These are phyloP conservation scores for Leccinum boreale DNA, from an alignment of 768 basidiomycete species.

Conservation along the genomic window DNA sequence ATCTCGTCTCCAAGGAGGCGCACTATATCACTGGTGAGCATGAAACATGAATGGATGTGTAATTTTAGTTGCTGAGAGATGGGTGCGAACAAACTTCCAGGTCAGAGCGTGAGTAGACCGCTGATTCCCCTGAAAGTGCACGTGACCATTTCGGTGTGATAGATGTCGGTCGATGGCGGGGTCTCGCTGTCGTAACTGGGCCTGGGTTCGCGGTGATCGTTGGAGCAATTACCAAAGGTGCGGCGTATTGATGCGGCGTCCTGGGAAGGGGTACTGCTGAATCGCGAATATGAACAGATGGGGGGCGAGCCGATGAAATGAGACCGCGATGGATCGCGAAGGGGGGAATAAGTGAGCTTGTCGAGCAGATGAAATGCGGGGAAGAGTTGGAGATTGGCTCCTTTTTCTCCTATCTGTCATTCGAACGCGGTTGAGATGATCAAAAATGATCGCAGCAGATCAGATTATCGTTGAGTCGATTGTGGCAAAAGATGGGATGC, in stretches of 20 bases:
- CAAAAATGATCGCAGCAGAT: conserved; percentile 16
- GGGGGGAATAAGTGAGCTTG: not conserved
- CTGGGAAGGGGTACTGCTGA: conserved; percentile 1
- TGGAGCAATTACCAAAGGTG: not conserved
- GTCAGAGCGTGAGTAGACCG: not conserved
- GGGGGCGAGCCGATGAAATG: conserved; percentile 5
- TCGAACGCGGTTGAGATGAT: not conserved
- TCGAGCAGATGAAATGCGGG: conserved; percentile 12
- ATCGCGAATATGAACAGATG: not conserved
- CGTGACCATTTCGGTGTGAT: not conserved
- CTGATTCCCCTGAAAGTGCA: not conserved
- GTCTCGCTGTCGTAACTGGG: conserved; percentile 12
- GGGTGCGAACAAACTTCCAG: not conserved
- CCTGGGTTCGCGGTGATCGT: not conserved
- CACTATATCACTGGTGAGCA: conserved; percentile 27
- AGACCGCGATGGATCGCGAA: conserved; percentile 24
- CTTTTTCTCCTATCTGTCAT: conserved; percentile 12
- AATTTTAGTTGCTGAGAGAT: not conserved
- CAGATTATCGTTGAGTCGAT: conserved; percentile 20
- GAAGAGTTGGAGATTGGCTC: conserved; percentile 12
- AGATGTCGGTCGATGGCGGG: conserved; percentile 13
- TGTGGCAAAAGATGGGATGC: conserved; percentile 5
- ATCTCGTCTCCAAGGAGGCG: conserved; percentile 29
- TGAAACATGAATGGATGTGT: not conserved
- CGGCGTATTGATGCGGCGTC: not conserved